A percentile compares a stretch with the other conserved stretches of the same genome.
Evolutionary conservation across 139 green algal genomes (phyloP).

Genomic region (Closterium sp.): DNA sequence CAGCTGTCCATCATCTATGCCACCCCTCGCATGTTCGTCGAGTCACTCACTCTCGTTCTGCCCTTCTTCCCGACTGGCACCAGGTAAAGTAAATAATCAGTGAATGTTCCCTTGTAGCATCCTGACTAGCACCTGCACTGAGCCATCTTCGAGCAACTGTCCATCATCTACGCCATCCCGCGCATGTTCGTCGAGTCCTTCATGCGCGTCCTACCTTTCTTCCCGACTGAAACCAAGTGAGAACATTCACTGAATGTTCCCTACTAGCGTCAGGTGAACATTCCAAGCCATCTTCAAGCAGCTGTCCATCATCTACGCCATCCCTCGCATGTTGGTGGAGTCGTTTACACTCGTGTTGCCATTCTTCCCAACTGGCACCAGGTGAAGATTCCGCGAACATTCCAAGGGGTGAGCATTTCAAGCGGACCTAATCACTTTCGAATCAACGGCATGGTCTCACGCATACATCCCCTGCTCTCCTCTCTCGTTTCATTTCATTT

Average conservation of each 20-base stretch:
- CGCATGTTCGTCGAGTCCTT: slow-evolving; percentile 94
- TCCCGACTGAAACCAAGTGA: slow-evolving; percentile 70
- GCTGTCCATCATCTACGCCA: slow-evolving; percentile 94
- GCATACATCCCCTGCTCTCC: too few relatives aligned
- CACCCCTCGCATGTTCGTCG: slow-evolving; percentile 91
- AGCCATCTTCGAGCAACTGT: slow-evolving; percentile 87
- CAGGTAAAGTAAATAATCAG: background rate
- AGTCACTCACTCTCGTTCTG: slow-evolving; percentile 96
- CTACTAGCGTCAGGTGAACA: too few relatives aligned
- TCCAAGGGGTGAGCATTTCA: too few relatives aligned
- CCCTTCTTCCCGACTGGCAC: slow-evolving; percentile 92
- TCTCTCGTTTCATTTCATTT: too few relatives aligned
- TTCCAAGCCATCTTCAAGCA: slow-evolving; percentile 75
- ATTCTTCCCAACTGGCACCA: slow-evolving; percentile 95
- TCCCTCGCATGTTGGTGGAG: slow-evolving; percentile 91
- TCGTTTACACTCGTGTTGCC: slow-evolving; percentile 97
- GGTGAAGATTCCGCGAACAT: slow-evolving; percentile 14
- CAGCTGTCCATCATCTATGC: slow-evolving; percentile 97
- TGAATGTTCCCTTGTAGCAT: too few relatives aligned
- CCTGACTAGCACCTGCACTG: too few relatives aligned
- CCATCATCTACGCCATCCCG: slow-evolving; percentile 94
- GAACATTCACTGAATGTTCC: too few relatives aligned
- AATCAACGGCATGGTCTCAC: too few relatives aligned
- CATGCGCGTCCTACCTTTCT: slow-evolving; percentile 97
- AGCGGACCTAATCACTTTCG: too few relatives aligned